These are phyloP conservation scores for Phaffomyces antillensis DNA, from an alignment of 805 yeast genomes.

Conservation along the genomic window DNA sequence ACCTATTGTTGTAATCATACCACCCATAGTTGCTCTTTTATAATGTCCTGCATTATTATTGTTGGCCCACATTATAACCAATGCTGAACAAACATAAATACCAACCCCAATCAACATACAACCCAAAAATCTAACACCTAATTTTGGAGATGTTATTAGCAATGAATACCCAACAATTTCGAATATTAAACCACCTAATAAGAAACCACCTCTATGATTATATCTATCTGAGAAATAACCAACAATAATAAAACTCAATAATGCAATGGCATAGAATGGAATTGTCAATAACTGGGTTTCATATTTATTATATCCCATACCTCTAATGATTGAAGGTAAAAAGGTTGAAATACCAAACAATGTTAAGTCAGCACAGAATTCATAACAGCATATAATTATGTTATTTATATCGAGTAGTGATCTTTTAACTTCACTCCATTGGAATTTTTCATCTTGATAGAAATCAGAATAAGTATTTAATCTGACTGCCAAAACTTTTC, in stretches of 20 bases:
- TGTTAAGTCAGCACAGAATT: constrained; percentile 37
- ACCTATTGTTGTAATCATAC: constrained; percentile 30
- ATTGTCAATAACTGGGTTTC: constrained; percentile 38
- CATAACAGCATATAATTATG: constrained; percentile 29
- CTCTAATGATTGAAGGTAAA: constrained; percentile 37
- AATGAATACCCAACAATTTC: constrained; percentile 28
- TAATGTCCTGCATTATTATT: constrained; percentile 34
- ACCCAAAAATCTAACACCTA: constrained; percentile 33
- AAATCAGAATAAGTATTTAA: constrained; percentile 28
- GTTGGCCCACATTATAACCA: constrained; percentile 33
- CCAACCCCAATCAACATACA: constrained; percentile 33
- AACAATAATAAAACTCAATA: constrained; percentile 25
- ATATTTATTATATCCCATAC: constrained; percentile 35
- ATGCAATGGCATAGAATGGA: constrained; percentile 34
- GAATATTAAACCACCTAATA: constrained; percentile 27
- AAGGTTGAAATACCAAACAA: constrained; percentile 40
- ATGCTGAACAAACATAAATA: constrained; percentile 32
- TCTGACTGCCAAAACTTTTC: constrained; percentile 29
- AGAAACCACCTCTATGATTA: constrained; percentile 29
- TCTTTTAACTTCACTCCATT: constrained; percentile 29
- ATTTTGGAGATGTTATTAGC: constrained; percentile 24
- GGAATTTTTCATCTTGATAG: constrained; percentile 30
- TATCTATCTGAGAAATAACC: constrained; percentile 27
- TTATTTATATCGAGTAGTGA: constrained; percentile 33
- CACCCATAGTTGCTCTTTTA: constrained; percentile 33